phyloP scores from a whole-genome alignment of 352 stramenopile species.

The Pythium aquatile region DNA sequence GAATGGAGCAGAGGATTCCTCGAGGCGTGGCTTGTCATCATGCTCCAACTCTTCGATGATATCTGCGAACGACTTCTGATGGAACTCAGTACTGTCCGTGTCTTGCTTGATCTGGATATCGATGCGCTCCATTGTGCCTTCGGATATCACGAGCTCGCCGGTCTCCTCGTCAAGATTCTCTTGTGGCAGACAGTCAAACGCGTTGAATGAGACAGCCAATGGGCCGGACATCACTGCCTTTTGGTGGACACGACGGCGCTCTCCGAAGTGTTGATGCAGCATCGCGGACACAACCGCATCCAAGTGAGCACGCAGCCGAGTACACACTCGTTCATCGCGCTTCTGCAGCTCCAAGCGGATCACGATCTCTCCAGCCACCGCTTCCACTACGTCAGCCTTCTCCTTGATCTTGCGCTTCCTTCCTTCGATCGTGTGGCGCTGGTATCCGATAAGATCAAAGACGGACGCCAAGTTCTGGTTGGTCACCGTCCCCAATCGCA shows the following conservation, averaged over 20 bases:
- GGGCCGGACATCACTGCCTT: conserved; percentile 32
- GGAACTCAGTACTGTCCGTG: conserved; percentile 4
- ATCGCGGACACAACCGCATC: conserved; percentile 53
- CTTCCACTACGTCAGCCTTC: conserved; percentile 66
- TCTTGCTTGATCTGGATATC: conserved; percentile 15
- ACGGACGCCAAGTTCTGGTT: conserved; percentile 73
- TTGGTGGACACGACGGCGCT: conserved; percentile 29
- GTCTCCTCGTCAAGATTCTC: conserved; percentile 59
- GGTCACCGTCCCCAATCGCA: conserved; percentile 57
- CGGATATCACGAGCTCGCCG: conserved; percentile 48
- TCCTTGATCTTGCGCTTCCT: conserved; percentile 48
- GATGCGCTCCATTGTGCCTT: conserved; percentile 31
- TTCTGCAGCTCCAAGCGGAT: conserved; percentile 45
- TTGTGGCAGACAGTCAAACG: conserved; percentile 55
- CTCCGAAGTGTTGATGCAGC: conserved; percentile 61
- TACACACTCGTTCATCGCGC: conserved; percentile 22
- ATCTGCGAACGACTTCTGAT: conserved; percentile 34
- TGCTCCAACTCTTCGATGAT: conserved; percentile 43
- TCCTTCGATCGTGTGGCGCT: conserved; percentile 18
- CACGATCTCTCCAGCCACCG: conserved; percentile 60
- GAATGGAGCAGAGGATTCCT: neutral
- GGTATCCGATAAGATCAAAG: conserved; percentile 67
- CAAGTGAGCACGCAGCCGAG: conserved; percentile 42
- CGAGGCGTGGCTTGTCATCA: conserved; percentile 14
- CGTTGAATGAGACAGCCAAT: conserved; percentile 50